These are phyloP conservation scores for Rosa chinensis DNA, from an alignment of 306 rosid genomes.

Conservation along the genomic window DNA sequence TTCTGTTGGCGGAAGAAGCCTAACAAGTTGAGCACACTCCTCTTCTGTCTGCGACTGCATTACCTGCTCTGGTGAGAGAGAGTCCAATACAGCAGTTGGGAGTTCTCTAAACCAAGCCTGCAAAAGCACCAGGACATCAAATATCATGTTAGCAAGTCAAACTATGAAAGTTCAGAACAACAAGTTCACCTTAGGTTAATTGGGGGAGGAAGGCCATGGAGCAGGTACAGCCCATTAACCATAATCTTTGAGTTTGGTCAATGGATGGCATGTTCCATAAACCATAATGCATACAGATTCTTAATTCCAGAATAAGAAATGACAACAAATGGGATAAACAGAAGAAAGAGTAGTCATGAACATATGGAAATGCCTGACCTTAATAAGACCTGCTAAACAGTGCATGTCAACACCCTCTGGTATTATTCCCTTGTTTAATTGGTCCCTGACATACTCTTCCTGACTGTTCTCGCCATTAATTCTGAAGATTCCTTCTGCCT, in stretches of 20 bases:
- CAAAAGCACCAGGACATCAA: conserved; percentile 24
- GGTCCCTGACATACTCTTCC: conserved; percentile 88
- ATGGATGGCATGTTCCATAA: neutral
- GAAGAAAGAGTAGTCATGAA: conserved; percentile 1
- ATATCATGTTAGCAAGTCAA: neutral
- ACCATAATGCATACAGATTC: neutral
- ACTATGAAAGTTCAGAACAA: neutral
- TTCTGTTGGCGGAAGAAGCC: conserved; percentile 83
- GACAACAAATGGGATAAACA: neutral
- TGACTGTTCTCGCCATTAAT: conserved; percentile 91
- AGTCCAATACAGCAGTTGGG: conserved; percentile 85
- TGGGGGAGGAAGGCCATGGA: neutral
- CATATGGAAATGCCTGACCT: conserved; percentile 43
- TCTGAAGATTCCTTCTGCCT: conserved; percentile 99
- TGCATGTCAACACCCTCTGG: conserved; percentile 83
- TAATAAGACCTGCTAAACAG: conserved; percentile 94
- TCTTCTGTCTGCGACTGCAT: conserved; percentile 92
- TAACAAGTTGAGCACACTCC: conserved; percentile 79
- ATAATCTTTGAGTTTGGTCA: conserved; percentile 1
- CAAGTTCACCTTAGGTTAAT: conserved; percentile 2
- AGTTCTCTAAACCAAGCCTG: conserved; percentile 99
- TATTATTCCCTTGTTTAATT: conserved; percentile 79
- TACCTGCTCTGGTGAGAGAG: conserved; percentile 92
- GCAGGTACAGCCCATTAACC: neutral
- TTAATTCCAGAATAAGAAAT: neutral